phyloP scores from a whole-genome alignment of 306 rosid genomes.

The Pyrus pyrifolia region DNA sequence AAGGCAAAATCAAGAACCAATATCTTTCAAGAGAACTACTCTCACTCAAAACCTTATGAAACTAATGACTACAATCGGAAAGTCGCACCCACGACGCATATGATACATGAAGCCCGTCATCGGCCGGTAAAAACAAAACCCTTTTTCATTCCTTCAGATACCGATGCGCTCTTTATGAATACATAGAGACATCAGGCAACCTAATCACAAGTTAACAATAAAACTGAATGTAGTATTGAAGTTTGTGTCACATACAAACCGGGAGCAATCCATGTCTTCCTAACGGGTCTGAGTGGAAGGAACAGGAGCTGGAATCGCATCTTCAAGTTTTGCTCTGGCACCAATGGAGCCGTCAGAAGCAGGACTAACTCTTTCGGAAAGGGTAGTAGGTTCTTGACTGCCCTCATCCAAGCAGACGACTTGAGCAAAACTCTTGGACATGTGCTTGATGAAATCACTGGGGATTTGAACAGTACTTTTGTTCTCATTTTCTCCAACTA shows the following conservation, averaged over 20 bases:
- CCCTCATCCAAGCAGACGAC: slow-evolving; percentile 69
- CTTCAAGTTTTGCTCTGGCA: slow-evolving; percentile 42
- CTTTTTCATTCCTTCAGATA: slow-evolving; percentile 12
- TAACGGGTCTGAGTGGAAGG: slow-evolving; percentile 52
- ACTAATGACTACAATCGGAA: slow-evolving; percentile 21
- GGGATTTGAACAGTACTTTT: slow-evolving; percentile 32
- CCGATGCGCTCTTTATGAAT: slow-evolving; percentile 13
- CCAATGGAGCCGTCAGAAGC: slow-evolving; percentile 36
- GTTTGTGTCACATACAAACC: slow-evolving; percentile 23
- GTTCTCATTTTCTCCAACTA: slow-evolving; percentile 55
- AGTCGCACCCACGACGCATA: slow-evolving; percentile 28
- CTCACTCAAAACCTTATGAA: slow-evolving; percentile 20
- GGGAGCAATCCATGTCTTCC: slow-evolving; percentile 7
- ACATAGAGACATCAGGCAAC: slow-evolving; percentile 35
- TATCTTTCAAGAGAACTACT: slow-evolving; percentile 23
- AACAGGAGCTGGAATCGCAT: slow-evolving; percentile 39
- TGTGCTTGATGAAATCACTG: slow-evolving; percentile 63
- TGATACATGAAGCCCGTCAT: slow-evolving; percentile 35
- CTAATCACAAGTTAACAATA: slow-evolving; percentile 27
- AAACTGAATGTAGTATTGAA: slow-evolving; percentile 25
- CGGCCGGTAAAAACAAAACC: slow-evolving; percentile 10
- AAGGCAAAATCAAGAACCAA: slow-evolving; percentile 14
- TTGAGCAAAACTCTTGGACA: slow-evolving; percentile 76
- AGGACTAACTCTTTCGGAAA: slow-evolving; percentile 33
- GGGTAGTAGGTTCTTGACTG: slow-evolving; percentile 31